phyloP scores from a whole-genome alignment of 805 yeast genomes.

The Metschnikowia matae region DNA sequence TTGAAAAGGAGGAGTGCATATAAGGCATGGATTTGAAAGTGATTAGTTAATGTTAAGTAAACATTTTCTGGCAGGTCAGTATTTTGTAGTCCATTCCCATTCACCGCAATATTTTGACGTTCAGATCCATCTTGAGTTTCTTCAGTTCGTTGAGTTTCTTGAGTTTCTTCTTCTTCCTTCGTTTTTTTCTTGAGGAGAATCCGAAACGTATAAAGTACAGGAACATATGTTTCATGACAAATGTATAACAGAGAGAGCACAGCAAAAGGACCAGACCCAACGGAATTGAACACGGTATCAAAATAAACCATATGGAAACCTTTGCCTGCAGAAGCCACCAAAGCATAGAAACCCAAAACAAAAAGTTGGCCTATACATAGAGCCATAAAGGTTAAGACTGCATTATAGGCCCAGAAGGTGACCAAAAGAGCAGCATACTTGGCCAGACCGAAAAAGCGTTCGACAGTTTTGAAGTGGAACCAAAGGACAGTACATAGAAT shows the following conservation, averaged over 20 bases:
- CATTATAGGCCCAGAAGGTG: conserved; percentile 46
- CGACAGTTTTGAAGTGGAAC: conserved; percentile 52
- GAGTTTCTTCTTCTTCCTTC: not conserved
- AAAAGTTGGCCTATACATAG: conserved; percentile 42
- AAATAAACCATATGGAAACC: conserved; percentile 15
- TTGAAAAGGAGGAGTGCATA: conserved; percentile 40
- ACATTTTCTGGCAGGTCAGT: not conserved
- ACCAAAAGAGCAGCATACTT: conserved; percentile 47
- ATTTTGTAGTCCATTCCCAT: not conserved
- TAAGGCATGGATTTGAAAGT: conserved; percentile 36
- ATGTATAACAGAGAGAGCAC: conserved; percentile 37
- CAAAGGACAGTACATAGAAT: conserved; percentile 41
- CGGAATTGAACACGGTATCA: conserved; percentile 31
- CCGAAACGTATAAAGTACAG: conserved; percentile 33
- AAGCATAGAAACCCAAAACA: conserved; percentile 35
- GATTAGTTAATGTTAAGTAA: conserved; percentile 27
- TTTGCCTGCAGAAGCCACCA: conserved; percentile 3
- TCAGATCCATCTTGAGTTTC: too few species aligned
- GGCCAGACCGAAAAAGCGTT: conserved; percentile 53
- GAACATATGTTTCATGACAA: conserved; percentile 33
- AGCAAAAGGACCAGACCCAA: conserved; percentile 39
- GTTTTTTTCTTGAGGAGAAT: conserved; percentile 20
- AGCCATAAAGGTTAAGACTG: conserved; percentile 32
- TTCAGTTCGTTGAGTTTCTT: too few species aligned
- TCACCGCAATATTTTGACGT: too few species aligned